A percentile compares a stretch with the other conserved stretches of the same genome.
Evolutionary conservation across 208 protist genomes (phyloP).

Genomic region (Lotmaria passim): DNA sequence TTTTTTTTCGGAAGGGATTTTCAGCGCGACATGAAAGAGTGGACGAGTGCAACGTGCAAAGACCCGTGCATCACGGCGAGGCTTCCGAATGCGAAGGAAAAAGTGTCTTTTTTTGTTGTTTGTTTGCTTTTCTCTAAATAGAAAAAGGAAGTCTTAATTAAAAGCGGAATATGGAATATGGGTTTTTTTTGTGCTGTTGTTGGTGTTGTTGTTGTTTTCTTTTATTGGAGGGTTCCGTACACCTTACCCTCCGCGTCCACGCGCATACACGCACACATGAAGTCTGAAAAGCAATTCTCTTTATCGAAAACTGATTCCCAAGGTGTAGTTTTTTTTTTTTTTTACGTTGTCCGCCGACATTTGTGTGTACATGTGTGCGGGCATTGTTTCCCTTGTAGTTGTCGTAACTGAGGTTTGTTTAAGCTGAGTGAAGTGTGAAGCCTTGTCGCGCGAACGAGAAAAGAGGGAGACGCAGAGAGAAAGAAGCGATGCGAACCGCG

Average conservation of each 20-base stretch:
- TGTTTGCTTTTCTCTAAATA: too few relatives aligned
- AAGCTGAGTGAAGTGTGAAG: too few relatives aligned
- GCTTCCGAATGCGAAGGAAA: too few relatives aligned
- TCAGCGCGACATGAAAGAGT: too few relatives aligned
- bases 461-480: not conserved
- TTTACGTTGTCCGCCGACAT: not conserved
- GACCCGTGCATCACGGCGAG: too few relatives aligned
- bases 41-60: too few relatives aligned
- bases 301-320: not conserved
- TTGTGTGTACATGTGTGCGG: not conserved
- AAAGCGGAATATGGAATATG: too few relatives aligned
- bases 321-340: slow-evolving; percentile 9
- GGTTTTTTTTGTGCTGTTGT: too few relatives aligned
- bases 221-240: not conserved
- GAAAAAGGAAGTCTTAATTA: too few relatives aligned
- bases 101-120: too few relatives aligned
- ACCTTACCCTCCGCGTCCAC: not conserved
- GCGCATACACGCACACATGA: slow-evolving; percentile 8
- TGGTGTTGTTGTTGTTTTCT: too few relatives aligned
- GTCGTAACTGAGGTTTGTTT: not conserved
- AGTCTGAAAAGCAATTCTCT: not conserved
- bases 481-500: not conserved
- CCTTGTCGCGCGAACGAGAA: not conserved
- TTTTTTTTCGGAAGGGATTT: too few relatives aligned
- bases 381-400: not conserved